Evolutionary conservation across 2,329 filamentous ascomycete species (phyloP), one percentile per base, ranked within the genome.

Genomic region (Parastagonospora avenae): DNA sequence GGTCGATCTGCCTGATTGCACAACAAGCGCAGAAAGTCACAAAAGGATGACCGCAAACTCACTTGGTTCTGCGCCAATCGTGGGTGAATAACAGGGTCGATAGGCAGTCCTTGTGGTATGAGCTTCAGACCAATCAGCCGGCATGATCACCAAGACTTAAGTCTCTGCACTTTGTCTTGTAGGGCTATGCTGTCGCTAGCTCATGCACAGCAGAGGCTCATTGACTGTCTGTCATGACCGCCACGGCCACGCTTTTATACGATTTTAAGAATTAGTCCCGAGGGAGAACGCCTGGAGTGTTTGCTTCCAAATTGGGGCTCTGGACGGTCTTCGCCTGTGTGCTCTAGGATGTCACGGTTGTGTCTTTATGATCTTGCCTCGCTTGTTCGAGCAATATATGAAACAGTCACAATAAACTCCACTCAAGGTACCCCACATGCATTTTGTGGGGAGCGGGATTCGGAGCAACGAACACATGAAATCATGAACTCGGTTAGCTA

Each of bases 1-100:
- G 60, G 7, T 60, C 59, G 1, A 59, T 71, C 3, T 72, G 66
- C 35, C 54, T 58, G 35, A 42, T 59, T 39, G 69, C 67, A 12
- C 62, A 62, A 35, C 53, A 60, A 10, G 31, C 57, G 24, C 65
- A 66, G 31, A 55, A 44, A 40, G 16, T 65, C 41, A 42, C 58
- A 4, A 50, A 59, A 15, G 54, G 60, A 9, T 59, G 46, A 60
- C 19, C 19, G 19, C 19, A 24, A 24, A 24, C 19, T 24, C 19
- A 24, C 19, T 24, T 24, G 19, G 19, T 24, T 5, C 19, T 24
- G 19, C 19, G 19, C 19, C 19, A 24, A 24, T 24, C 19, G 5
- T 5, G 5, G 19, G 19, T 24, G 3, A 24, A 24, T 24, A 24
- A 5, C 19, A 24, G 19, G 19, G 19, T 5, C 19, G 19, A 24